phyloP scores from a whole-genome alignment of 1,139 yeast genomes.

The Kluyveromyces marxianus region DNA sequence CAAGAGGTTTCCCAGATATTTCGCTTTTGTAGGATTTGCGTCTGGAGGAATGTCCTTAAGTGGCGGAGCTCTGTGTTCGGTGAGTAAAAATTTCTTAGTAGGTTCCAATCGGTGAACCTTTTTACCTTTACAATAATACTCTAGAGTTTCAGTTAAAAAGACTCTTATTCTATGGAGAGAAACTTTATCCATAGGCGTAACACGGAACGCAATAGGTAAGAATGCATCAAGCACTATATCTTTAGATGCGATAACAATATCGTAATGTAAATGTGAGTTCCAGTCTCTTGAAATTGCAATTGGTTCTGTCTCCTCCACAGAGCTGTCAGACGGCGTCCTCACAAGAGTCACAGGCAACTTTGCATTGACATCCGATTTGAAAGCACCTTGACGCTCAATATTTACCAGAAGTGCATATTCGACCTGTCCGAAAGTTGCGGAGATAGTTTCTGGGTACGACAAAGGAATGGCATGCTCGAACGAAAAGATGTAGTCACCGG shows the following conservation, averaged over 20 bases:
- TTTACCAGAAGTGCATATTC: conserved; percentile 59
- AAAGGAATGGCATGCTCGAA: conserved; percentile 86
- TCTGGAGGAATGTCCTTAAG: conserved; percentile 27
- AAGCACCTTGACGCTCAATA: conserved; percentile 73
- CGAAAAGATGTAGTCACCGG: conserved; percentile 87
- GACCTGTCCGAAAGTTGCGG: conserved; percentile 77
- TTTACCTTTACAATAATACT: conserved; percentile 77
- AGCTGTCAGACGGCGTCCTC: conserved; percentile 69
- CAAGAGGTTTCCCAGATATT: conserved; percentile 37
- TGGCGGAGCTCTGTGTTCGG: conserved; percentile 67
- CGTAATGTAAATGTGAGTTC: conserved; percentile 88
- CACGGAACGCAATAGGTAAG: conserved; percentile 74
- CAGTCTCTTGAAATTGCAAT: conserved; percentile 84
- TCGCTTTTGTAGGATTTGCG: conserved; percentile 30
- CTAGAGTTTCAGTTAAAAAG: conserved; percentile 80
- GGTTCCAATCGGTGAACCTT: conserved; percentile 93
- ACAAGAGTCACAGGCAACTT: conserved; percentile 57
- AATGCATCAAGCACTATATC: conserved; percentile 76
- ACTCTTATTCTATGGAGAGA: conserved; percentile 79
- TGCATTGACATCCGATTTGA: conserved; percentile 67
- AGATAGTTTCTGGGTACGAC: conserved; percentile 71
- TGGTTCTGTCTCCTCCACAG: conserved; percentile 86
- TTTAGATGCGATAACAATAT: conserved; percentile 83
- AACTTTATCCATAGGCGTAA: conserved; percentile 83
- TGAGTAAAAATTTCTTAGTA: conserved; percentile 62